Conservation (phyloP, 2,329 filamentous ascomycete genomes). For the Arthrobotrys sinensis region DNA sequence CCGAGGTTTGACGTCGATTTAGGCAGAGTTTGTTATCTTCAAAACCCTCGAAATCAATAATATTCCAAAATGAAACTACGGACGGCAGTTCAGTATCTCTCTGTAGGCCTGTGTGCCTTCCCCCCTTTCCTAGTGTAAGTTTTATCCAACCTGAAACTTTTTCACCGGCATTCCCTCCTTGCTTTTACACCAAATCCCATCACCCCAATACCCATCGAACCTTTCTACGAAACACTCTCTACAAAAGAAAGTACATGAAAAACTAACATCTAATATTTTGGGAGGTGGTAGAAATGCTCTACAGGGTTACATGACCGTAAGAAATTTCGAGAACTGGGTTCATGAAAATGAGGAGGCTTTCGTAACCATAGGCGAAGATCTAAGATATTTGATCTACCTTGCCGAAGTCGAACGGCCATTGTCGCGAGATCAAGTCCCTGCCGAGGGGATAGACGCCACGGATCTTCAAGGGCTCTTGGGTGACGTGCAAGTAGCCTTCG, state of each 20-base stretch:
- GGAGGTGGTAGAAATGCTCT: not conserved
- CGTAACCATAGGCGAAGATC: constrained; percentile 8
- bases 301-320: not conserved
- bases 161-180: too few relatives aligned
- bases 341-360: constrained; percentile 7
- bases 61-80: not conserved
- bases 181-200: too few relatives aligned
- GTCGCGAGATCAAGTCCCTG: not conserved
- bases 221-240: too few relatives aligned
- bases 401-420: constrained; percentile 16
- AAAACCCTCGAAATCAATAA: not conserved
- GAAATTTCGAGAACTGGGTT: constrained; percentile 8
- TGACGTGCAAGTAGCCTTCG: too few relatives aligned
- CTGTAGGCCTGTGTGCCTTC: not conserved
- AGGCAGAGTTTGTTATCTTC: not conserved
- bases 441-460: not conserved
- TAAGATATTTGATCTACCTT: constrained; percentile 17
- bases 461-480: not conserved
- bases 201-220: too few relatives aligned
- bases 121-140: not conserved
- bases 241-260: too few relatives aligned
- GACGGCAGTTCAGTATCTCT: not conserved
- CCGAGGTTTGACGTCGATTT: not conserved
- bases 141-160: too few relatives aligned
- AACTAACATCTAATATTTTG: not conserved